Conservation (phyloP, 2,329 filamentous ascomycete genomes). For the Pseudopithomyces maydicus region DNA sequence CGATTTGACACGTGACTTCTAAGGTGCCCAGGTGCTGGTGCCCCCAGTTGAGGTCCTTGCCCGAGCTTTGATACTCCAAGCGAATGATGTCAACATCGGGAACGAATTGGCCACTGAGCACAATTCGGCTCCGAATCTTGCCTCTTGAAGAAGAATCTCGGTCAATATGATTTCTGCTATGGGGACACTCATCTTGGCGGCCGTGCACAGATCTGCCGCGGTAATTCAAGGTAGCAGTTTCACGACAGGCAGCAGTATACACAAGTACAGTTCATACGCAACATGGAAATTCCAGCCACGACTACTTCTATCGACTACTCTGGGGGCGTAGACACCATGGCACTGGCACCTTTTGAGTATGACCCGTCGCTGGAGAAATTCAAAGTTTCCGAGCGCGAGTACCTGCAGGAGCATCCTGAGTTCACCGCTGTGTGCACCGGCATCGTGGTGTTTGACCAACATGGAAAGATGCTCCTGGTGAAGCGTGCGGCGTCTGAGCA, state of each 20-base stretch:
- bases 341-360: conserved; percentile 21
- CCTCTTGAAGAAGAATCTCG: not conserved
- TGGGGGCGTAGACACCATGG: no score
- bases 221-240: not conserved
- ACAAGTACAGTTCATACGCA: not conserved
- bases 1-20: conserved; percentile 1
- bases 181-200: not conserved
- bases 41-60: not conserved
- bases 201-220: conserved; percentile 1
- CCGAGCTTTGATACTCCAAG: not conserved
- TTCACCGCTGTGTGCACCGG: conserved; percentile 36
- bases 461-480: conserved; percentile 40
- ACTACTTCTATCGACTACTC: not conserved
- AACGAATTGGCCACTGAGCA: not conserved
- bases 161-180: not conserved
- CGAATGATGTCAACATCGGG: not conserved
- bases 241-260: not conserved
- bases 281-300: not conserved
- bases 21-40: no score
- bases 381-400: conserved; percentile 34
- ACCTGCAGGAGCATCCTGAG: conserved; percentile 30
- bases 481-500: conserved; percentile 42
- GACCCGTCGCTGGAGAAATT: conserved; percentile 31
- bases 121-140: not conserved
- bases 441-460: conserved; percentile 37